Base-by-base conservation (phyloP, 2,329 filamentous ascomycete species). In the Fusarium abutilonis region DNA sequence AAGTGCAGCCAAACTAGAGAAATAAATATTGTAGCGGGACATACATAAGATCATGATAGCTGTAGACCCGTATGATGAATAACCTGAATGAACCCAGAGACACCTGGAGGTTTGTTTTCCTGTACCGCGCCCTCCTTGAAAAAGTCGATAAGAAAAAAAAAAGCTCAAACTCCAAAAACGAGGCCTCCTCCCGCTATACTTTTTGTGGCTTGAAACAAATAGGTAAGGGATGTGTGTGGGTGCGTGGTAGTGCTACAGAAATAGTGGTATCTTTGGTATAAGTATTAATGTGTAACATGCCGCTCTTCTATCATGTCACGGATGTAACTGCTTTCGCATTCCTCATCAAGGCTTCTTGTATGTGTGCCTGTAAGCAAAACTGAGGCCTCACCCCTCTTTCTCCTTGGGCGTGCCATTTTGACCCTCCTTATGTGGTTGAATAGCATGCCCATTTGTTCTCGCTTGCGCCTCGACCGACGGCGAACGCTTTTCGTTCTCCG, bases 401-500 rank as follows among this genome's bases (percentile, higher is more conserved):
- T 64, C 60, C 36, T 44, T 64, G 1, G 54, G 66, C 36, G 48
- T 53, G 1, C 61, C 61, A 17, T 65, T 65, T 41, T 63, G 52
- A 1, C 32, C 39, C 23, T 63, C 49, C n/a, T 39, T 56, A 9
- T 59, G 57, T 26, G 62, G 41, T 4, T 63, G 56, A 21, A 57
- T 14, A 14, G 34, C 47, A 45, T 60, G 48, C 6, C 67, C 65
- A 19, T 70, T 70, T 17, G 51, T 38, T n/a, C 53, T 65, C 26
- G 46, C 34, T n/a, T 59, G 41, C 11, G 63, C 50, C 13, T 66
- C 67, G 9, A 63, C 60, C 6, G 60, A 64, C 23, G 54, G 52
- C 6, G 52, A 45, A n/a, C 32, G 53, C 26, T 70, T 69, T 47
- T 66, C 60, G 3, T 54, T 56, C 71, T 75, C 74, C 0, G 67